phyloP scores from a whole-genome alignment of 2,329 filamentous ascomycete species.

The Knufia fluminis region DNA sequence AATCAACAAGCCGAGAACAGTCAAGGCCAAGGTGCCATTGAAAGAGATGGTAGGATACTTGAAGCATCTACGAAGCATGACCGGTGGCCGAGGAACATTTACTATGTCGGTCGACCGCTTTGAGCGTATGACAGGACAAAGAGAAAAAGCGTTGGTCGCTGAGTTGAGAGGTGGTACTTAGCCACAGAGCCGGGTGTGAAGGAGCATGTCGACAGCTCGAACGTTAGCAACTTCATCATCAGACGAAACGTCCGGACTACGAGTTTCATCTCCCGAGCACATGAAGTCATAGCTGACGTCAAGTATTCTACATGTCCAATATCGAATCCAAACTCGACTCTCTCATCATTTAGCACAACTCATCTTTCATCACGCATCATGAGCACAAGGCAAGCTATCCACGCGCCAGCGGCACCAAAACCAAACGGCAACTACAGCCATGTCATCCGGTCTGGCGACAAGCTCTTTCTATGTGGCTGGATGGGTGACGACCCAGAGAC shows the following conservation, averaged over 20 bases:
- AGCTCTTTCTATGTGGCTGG: slow-evolving; percentile 19
- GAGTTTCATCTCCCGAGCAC: too few relatives aligned
- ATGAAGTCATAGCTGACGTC: too few relatives aligned
- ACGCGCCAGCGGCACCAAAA: slow-evolving; percentile 12
- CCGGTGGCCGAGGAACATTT: slow-evolving; percentile 70
- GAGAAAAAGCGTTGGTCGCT: slow-evolving; percentile 48
- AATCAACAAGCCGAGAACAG: slow-evolving; percentile 46
- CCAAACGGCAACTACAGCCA: slow-evolving; percentile 21
- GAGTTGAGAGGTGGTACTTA: slow-evolving; percentile 31
- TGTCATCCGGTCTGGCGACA: slow-evolving; percentile 13
- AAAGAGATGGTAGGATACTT: slow-evolving; percentile 97
- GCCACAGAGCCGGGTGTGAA: background rate
- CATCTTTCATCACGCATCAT: too few relatives aligned
- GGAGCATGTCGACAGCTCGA: too few relatives aligned
- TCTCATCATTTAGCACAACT: too few relatives aligned
- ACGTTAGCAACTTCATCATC: too few relatives aligned
- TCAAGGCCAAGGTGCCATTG: slow-evolving; percentile 79
- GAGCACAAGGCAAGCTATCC: slow-evolving; percentile 8
- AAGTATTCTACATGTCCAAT: too few relatives aligned
- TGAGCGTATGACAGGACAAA: slow-evolving; percentile 54
- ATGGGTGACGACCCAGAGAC: slow-evolving; percentile 21
- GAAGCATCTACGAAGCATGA: slow-evolving; percentile 78
- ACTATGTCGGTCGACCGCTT: slow-evolving; percentile 66
- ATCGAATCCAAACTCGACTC: too few relatives aligned
- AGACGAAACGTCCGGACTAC: too few relatives aligned